Evolutionary conservation across 106 monocot species (phyloP).

Genomic region (Agapanthus africanus): DNA sequence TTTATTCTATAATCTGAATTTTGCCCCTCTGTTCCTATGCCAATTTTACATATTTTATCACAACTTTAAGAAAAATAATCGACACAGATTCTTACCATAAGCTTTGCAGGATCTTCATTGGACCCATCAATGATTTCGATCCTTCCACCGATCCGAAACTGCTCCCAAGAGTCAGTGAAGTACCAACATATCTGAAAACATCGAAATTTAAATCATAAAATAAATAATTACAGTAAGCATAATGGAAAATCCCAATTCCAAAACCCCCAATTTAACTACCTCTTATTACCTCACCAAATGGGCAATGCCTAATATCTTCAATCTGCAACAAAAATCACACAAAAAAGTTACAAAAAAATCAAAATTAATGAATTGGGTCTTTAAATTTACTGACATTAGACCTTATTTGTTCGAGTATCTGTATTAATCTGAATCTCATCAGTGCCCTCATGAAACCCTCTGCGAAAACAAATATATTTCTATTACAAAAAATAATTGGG

Average conservation of each 20-base stretch:
- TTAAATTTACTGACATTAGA: slow-evolving; percentile 5
- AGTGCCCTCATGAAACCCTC: slow-evolving; percentile 53
- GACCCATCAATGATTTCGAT: slow-evolving; percentile 70
- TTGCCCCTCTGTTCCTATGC: too few relatives aligned
- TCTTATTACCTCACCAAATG: slow-evolving; percentile 70
- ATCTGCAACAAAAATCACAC: slow-evolving; percentile 39
- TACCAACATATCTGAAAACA: slow-evolving; percentile 82
- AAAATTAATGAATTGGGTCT: background rate
- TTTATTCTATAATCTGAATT: too few relatives aligned
- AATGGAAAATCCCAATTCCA: background rate
- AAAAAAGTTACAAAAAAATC: background rate
- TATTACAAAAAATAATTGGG: background rate
- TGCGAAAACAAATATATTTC: slow-evolving; percentile 12
- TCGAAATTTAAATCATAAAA: background rate
- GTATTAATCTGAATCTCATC: slow-evolving; percentile 81
- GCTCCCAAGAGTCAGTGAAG: slow-evolving; percentile 90
- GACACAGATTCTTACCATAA: slow-evolving; percentile 71
- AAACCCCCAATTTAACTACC: background rate
- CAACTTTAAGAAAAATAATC: too few relatives aligned
- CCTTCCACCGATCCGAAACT: slow-evolving; percentile 71
- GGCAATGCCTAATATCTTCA: slow-evolving; percentile 65
- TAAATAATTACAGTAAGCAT: background rate
- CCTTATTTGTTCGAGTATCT: slow-evolving; percentile 61
- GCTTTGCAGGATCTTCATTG: slow-evolving; percentile 39
- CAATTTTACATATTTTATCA: background rate